These are phyloP conservation scores for Trichoderma breve DNA, from an alignment of 2,329 filamentous ascomycete species.

Conservation along the genomic window DNA sequence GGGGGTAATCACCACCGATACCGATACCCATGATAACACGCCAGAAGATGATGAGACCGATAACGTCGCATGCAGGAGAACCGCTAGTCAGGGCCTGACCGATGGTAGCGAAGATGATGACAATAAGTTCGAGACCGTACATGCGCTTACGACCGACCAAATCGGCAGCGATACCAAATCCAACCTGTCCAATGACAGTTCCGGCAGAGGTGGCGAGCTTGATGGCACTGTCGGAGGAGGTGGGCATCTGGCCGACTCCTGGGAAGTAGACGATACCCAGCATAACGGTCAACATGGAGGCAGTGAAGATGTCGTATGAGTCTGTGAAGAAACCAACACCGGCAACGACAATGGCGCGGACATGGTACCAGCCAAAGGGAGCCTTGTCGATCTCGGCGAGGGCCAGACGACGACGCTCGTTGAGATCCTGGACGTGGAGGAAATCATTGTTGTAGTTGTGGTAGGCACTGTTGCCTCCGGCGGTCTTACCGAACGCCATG, in stretches of 20 bases:
- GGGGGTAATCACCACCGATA: conserved; percentile 64
- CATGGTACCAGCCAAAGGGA: conserved; percentile 81
- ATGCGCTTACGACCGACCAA: conserved; percentile 68
- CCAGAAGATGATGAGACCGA: conserved; percentile 75
- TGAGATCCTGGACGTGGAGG: conserved; percentile 62
- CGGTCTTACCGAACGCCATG: conserved; percentile 43
- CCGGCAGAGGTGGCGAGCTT: conserved; percentile 82
- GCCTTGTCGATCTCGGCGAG: conserved; percentile 81
- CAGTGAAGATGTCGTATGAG: conserved; percentile 79
- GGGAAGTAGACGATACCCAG: conserved; percentile 75
- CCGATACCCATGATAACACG: conserved; percentile 65
- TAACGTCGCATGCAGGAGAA: conserved; percentile 61
- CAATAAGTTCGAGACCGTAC: conserved; percentile 74
- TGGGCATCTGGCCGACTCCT: conserved; percentile 57
- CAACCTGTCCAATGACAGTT: conserved; percentile 78
- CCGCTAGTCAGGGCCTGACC: conserved; percentile 65
- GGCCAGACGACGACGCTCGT: conserved; percentile 74
- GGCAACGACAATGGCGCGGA: conserved; percentile 72
- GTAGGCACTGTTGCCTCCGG: conserved; percentile 67
- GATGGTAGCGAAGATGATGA: conserved; percentile 77
- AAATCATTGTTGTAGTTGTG: conserved; percentile 79
- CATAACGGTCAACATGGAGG: conserved; percentile 71
- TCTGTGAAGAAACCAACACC: conserved; percentile 89
- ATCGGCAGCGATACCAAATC: conserved; percentile 77
- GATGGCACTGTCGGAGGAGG: conserved; percentile 72